phyloP scores from a whole-genome alignment of 306 rosid species.

The Dalbergia oliveri region DNA sequence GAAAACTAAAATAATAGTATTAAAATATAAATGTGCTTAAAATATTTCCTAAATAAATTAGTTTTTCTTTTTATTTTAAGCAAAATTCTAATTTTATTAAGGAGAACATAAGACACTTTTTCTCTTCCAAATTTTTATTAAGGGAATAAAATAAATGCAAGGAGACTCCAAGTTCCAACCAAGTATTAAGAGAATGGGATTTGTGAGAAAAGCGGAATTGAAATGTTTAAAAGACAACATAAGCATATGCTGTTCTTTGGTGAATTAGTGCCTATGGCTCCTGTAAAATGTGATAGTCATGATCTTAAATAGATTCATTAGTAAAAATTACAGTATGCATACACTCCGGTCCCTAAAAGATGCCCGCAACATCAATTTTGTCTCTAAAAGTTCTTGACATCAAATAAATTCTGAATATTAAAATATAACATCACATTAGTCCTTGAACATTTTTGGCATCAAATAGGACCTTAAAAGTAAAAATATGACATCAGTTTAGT shows the following conservation, averaged over 20 bases:
- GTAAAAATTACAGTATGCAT: neutral
- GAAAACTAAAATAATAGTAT: constrained; percentile 30
- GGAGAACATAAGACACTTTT: constrained; percentile 1
- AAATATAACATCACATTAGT: no score
- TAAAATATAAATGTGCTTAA: constrained; percentile 23
- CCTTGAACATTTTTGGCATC: no score
- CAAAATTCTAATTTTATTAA: constrained; percentile 24
- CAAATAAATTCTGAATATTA: no score
- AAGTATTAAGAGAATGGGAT: constrained; percentile 27
- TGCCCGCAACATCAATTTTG: no score
- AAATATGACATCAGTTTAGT: no score
- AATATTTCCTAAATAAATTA: constrained; percentile 1
- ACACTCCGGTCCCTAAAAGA: no score
- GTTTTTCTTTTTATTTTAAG: constrained; percentile 11
- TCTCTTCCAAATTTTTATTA: neutral
- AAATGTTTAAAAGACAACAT: constrained; percentile 20
- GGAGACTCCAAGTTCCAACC: neutral
- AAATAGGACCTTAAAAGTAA: no score
- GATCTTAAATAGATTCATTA: constrained; percentile 13
- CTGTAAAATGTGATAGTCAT: neutral
- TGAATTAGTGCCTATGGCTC: constrained; percentile 36
- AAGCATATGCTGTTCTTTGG: neutral
- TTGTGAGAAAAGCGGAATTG: constrained; percentile 13
- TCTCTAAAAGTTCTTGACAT: no score
- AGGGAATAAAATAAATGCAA: constrained; percentile 16